Evolutionary conservation across 2,329 filamentous ascomycete species (phyloP).

Genomic region (Apiospora hydei): DNA sequence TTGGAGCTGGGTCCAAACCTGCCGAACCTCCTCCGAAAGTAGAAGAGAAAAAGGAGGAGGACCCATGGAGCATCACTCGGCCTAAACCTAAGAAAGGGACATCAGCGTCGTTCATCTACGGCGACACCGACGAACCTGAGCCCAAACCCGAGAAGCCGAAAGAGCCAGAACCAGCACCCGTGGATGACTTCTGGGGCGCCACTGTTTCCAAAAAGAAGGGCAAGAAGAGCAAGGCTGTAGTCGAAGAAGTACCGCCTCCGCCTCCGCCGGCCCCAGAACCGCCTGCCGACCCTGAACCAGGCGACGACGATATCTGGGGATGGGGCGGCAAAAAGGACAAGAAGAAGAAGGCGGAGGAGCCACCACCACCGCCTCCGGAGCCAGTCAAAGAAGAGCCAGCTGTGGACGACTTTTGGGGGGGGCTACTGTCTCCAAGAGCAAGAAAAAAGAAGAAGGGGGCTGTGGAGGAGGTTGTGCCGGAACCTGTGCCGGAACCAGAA

Average conservation of each 20-base stretch:
- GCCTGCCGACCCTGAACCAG: slow-evolving; percentile 38
- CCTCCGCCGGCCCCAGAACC: slow-evolving; percentile 25
- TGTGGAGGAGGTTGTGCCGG: slow-evolving; percentile 29
- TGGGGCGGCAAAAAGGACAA: slow-evolving; percentile 39
- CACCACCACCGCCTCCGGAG: slow-evolving; percentile 32
- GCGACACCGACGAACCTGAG: slow-evolving; percentile 49
- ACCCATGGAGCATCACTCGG: slow-evolving; percentile 56
- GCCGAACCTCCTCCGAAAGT: slow-evolving; percentile 43
- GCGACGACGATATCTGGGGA: slow-evolving; percentile 46
- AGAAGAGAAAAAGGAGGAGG: slow-evolving; percentile 50
- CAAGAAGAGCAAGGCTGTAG: slow-evolving; percentile 34
- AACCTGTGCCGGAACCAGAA: slow-evolving; percentile 16
- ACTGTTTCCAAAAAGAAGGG: slow-evolving; percentile 32
- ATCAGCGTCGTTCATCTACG: slow-evolving; percentile 54
- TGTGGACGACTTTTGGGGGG: slow-evolving; percentile 44
- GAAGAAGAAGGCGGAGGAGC: slow-evolving; percentile 40
- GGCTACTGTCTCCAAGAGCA: slow-evolving; percentile 47
- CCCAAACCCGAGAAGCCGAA: slow-evolving; percentile 37
- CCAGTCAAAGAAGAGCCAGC: slow-evolving; percentile 30
- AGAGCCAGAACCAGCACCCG: slow-evolving; percentile 31
- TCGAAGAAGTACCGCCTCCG: slow-evolving; percentile 30
- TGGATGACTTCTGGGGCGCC: slow-evolving; percentile 28
- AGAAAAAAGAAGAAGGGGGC: slow-evolving; percentile 40
- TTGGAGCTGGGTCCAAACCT: slow-evolving; percentile 47
- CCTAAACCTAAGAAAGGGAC: slow-evolving; percentile 62